Evolutionary conservation across 2,329 filamentous ascomycete genomes (phyloP), one percentile per base, ranked within the genome.

Genomic region (Parasarocladium wereldwijsianum): DNA sequence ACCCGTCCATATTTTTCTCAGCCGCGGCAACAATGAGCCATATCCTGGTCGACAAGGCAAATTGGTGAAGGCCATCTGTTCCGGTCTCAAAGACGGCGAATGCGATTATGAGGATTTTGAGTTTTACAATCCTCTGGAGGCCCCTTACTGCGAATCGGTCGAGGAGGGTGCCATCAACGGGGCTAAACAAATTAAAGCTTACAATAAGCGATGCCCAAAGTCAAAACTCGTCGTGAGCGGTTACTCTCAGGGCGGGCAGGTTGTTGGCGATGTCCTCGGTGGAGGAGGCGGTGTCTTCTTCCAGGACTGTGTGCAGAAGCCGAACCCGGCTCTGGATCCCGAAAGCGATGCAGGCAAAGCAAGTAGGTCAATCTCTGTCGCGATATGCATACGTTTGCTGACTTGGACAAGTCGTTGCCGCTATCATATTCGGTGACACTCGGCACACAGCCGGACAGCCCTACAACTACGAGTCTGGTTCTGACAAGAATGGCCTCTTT

Each of bases 151-250:
- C 40, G 37, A 41, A 16, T 46, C 54, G 3, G 49, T 59, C 8
- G 43, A 44, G 5, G 46, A 51, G 20, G 56, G 56, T 2, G 43
- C 43, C 6, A 38, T 34, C 21, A 51, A 51, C 26, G 53, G 54
- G 3, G 35, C 47, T 14, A 29, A 34, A n/a, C 51, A 59, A 39
- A 54, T 61, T 34, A 46, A 43, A 5, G 48, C 45, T 0, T 60
- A 60, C 38, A 48, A 48, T 37, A 41, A 50, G 38, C 42, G 42
- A 13, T 61, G 56, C 32, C 55, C 57, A 9, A 36, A 54, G 18
- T 36, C 52, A 13, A 54, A 50, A 35, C 45, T 60, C 9, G 52
- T 59, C 6, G 26, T 60, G 17, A 53, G 50, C 34, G 57, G 57
- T 0, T 60, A 56, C 36, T 55, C 51, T 3, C 51, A 60, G 33